These are phyloP conservation scores for Pogostemon cablin DNA, from an alignment of 257 asterid genomes.

Conservation along the genomic window DNA sequence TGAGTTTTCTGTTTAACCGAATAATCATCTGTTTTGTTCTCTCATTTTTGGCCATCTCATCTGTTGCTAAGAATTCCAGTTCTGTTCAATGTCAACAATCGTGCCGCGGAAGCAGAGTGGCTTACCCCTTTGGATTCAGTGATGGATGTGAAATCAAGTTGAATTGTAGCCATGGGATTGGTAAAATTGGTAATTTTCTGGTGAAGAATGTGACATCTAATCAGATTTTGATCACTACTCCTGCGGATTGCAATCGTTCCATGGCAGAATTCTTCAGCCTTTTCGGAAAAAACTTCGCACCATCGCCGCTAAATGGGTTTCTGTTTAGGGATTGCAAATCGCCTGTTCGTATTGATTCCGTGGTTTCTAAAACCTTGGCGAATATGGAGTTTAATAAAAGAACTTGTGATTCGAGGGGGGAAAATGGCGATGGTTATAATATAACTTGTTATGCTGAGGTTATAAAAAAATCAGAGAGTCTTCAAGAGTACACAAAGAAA, in stretches of 20 bases:
- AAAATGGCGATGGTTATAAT: background rate
- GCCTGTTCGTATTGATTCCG: slow-evolving; percentile 32
- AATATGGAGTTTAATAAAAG: background rate
- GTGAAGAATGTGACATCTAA: slow-evolving; percentile 49
- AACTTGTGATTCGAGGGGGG: slow-evolving; percentile 28
- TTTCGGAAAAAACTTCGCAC: slow-evolving; percentile 29
- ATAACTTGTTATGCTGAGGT: slow-evolving; percentile 42
- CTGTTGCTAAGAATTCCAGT: slow-evolving; percentile 23
- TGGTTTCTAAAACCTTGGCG: slow-evolving; percentile 32
- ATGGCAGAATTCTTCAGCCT: slow-evolving; percentile 33
- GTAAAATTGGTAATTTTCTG: slow-evolving; percentile 38
- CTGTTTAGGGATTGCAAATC: slow-evolving; percentile 42
- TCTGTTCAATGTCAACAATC: slow-evolving; percentile 30
- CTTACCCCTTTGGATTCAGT: slow-evolving; percentile 62
- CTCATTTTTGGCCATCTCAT: slow-evolving; percentile 23
- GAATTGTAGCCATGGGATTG: slow-evolving; percentile 30
- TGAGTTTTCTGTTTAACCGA: slow-evolving; percentile 22
- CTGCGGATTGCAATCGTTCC: slow-evolving; percentile 47
- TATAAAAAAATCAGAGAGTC: background rate
- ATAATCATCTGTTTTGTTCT: slow-evolving; percentile 23
- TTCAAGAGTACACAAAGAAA: slow-evolving; percentile 19
- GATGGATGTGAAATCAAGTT: slow-evolving; percentile 42
- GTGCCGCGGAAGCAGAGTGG: slow-evolving; percentile 32
- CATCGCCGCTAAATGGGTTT: slow-evolving; percentile 50
- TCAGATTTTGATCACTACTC: slow-evolving; percentile 40